Base-by-base conservation (phyloP, 2,329 filamentous ascomycete species). In the Meredithiella fracta region DNA sequence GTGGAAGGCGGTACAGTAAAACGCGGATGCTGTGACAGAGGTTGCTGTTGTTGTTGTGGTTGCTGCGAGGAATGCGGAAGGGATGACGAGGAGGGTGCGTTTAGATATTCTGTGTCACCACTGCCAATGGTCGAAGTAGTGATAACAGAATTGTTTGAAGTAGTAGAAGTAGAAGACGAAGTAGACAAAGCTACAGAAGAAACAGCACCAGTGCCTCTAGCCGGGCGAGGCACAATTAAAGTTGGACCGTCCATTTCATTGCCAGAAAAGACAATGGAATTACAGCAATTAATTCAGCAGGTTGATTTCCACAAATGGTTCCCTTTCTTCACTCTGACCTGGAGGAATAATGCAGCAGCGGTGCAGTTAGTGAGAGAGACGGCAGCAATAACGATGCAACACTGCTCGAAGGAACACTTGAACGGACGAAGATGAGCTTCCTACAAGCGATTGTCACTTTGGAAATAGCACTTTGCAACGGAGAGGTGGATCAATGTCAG, bases 171-270 rank as follows among this genome's bases (percentile, higher is more conserved):
- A 22, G 25, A 23, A 34, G 42, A 17, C 47, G 53, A 34, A 20
- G 40, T 37, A 51, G 47, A 51, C 29, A 34, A 5, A 53, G 34
- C 34, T 25, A 25, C 29, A 42, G 25, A 29, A 56, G 51, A 31
- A 26, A 40, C 26, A 50, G 29, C n/a, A 34, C 37, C 47, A 52
- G 69, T 65, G 26, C 64, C 17, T 29, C 17, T 63, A 5, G 69
- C 69, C 17, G 71, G 66, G 20, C 70, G 68, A 17, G 69, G 69
- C 29, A 72, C 63, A 26, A 51, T 57, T 47, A 49, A 54, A 40
- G 51, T 57, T 22, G 51, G 51, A 40, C 56, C 47, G 25, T 50
- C 51, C 56, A 54, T 54, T 54, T 23, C 51, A 54, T 57, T 42
- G 31, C 52, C 52, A 47, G 47, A 51, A 49, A 37, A 52, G 20